Conservation (phyloP, 805 yeast species). For the Cyberlindnera japonica region DNA sequence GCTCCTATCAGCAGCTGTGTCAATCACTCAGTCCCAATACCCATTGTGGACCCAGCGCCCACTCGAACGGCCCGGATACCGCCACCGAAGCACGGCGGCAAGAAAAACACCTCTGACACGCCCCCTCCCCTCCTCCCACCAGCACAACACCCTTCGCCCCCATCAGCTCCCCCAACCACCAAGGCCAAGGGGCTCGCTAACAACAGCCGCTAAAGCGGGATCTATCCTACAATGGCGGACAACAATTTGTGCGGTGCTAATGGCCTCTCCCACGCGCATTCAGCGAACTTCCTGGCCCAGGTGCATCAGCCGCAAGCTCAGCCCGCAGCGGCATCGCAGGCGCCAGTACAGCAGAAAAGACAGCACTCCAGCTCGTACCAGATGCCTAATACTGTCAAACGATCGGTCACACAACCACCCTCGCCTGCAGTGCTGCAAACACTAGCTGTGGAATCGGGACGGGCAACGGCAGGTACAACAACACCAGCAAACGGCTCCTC, state of each 20-base stretch:
- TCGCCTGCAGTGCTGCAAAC: slow-evolving; percentile 6
- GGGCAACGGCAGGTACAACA: slow-evolving; percentile 13
- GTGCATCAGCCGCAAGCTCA: slow-evolving; percentile 6
- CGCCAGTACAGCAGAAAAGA: slow-evolving; percentile 19
- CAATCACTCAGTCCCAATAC: too few species aligned
- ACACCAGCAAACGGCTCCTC: slow-evolving; percentile 12
- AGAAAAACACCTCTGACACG: background rate
- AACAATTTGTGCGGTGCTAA: background rate
- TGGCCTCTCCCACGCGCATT: background rate
- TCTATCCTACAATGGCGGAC: background rate
- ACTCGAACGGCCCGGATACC: too few species aligned
- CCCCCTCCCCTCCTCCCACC: background rate
- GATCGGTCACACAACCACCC: slow-evolving; percentile 15
- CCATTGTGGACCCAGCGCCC: too few species aligned
- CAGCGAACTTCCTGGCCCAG: background rate
- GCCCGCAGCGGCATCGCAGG: background rate
- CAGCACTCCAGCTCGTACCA: slow-evolving; percentile 24
- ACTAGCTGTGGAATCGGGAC: slow-evolving; percentile 9
- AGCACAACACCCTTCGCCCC: background rate
- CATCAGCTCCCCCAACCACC: background rate
- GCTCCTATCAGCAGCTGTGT: too few species aligned
- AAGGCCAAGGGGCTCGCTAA: too few species aligned
- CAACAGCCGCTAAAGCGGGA: too few species aligned
- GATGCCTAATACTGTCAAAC: slow-evolving; percentile 16
- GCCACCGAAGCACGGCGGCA: background rate